Base-by-base conservation (phyloP, 164 flowering plant species). In the Umbellularia californica region DNA sequence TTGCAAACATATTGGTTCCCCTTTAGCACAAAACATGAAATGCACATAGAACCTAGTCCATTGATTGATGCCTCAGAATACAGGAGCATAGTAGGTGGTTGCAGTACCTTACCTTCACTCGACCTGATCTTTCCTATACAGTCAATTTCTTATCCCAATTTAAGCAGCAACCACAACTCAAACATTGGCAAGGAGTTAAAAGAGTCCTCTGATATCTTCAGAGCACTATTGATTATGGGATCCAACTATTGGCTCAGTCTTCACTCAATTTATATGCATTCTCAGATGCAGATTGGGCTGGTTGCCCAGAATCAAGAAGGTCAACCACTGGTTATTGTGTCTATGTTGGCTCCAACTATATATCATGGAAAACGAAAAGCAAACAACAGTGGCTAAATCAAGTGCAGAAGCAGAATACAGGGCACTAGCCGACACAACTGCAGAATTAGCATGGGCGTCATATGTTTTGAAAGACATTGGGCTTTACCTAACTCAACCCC, bases 351-450 rank as follows among this genome's bases (percentile, higher is more conserved):
- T 6, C 66, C 0, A 73, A 41, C n/a, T 7, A n/a, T 4, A 35
- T 73, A 1, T 41, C 75, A 24, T 73, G 75, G 75, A 3, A 30
- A 28, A 20, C 75, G 1, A 73, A 28, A 65, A 73, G 51, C 75
- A 65, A 41, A 28, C 68, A 14, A 20, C 50, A 2, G n/a, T n/a
- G 9, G 19, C 75, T 15, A 58, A 70, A 22, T 73, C 58, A 1
- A 73, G 30, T 47, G 20, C 70, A 4, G 35, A 73, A 47, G 70
- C 52, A 14, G 75, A 73, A 25, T 65, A 73, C 4, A n/a, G n/a
- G 11, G 58, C 75, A 2, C 20, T 73, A 2, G 75, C 70, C 25
- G 1, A 25, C 11, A 22, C 75, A 11, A 63, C 35, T 35, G 22
- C 58, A 4, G 69, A 73, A 11, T 3, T 47, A 17, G 7, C 30